Evolutionary conservation across 73 alveolate species (phyloP), one percentile per base, ranked within the genome.

Genomic region (Effrenium voratum): DNA sequence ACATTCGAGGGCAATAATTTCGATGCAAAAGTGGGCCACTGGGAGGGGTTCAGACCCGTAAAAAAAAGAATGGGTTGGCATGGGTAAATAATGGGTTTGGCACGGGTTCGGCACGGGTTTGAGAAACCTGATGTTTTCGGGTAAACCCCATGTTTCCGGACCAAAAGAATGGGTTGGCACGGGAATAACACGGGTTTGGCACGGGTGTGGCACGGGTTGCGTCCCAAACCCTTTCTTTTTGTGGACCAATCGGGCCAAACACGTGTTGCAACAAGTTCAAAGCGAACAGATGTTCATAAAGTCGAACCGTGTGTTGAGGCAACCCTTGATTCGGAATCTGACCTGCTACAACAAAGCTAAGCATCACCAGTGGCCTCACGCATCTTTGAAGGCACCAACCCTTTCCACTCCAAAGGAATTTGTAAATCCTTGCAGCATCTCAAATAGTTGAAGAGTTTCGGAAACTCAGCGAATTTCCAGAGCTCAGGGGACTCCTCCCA

Each of bases 41-140:
- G 63, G 8, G 26, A 19, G 19, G 8, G 63, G 63, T 19, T 52
- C 19, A 12, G 19, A 52, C 63, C 63, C 63, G 63, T 52, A 52
- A 52, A 12, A 12, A 12, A 12, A 12, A 12, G 8, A 12, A 52
- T 52, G 63, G 63, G 63, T 52, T 52, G 19, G 26, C 19, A 52
- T 52, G 63, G 63, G 63, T 52, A 52, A 52, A 52, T 52, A 12
- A 52, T 79, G 91, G 91, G 91, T 79, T 79, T 46, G 32, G 70
- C 46, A 44, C 44, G 66, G 70, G 91, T 79, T 79, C 46, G n/a
- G 70, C 45, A 79, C 91, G 91, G 91, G 91, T 79, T 79, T 0
- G 91, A 45, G 46, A 79, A 79, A 79, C 66, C 91, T 52, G 70
- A 46, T 30, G 70, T 79, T 79, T 79, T 46, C 16, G 1, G n/a